Evolutionary conservation across 2,329 filamentous ascomycete genomes (phyloP), one percentile per base, ranked within the genome.

Genomic region (Magnaporthiopsis rhizophila): DNA sequence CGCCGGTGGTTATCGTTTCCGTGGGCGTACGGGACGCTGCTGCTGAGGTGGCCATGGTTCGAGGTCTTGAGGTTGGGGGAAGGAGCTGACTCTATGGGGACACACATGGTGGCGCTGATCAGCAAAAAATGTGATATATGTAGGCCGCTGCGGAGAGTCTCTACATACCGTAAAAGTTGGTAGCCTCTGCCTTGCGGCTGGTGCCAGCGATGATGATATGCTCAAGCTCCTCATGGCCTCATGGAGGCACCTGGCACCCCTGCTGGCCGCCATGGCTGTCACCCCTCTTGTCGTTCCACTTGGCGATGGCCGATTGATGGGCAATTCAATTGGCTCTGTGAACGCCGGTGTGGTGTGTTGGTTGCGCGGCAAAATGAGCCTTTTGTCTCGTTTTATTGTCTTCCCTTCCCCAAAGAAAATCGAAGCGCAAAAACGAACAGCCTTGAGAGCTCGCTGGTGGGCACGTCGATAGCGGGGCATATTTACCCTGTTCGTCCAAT

Each of bases 1-100:
- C 97, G 87, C 13, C 87, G 86, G 53, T 94, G 95, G 80, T 98
- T 99, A 74, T 83, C 81, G 85, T 96, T 92, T 76, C 97, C 86
- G 64, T 94, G 98, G 67, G 94, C 83, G 65, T 90, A 86, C 65
- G 96, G 91, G 38, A 86, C 86, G 69, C 81, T 36, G 34, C 34
- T 36, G 34, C 34, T 80, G 61, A 30, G 63, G 36, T 64, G 58
- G 56, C 38, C 36, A 61, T 64, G 45, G 63, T 62, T 15, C 63
- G 50, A 28, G 36, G 28, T 32, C 34, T 28, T 45, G 57, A 24
- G 61, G 50, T 50, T 66, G 66, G 58, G 18, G 56, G 30, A 24
- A 62, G 30, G 61, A 61, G 38, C 63, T 32, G 60, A 32, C 32
- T 64, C 63, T 64, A 12, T 30, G 12, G 57, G 24, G 28, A 30